Percentiles rank a stretch among this genome's conserved stretches.
These are phyloP conservation scores for Allium sativum DNA, from an alignment of 106 monocot species.

Conservation along the genomic window DNA sequence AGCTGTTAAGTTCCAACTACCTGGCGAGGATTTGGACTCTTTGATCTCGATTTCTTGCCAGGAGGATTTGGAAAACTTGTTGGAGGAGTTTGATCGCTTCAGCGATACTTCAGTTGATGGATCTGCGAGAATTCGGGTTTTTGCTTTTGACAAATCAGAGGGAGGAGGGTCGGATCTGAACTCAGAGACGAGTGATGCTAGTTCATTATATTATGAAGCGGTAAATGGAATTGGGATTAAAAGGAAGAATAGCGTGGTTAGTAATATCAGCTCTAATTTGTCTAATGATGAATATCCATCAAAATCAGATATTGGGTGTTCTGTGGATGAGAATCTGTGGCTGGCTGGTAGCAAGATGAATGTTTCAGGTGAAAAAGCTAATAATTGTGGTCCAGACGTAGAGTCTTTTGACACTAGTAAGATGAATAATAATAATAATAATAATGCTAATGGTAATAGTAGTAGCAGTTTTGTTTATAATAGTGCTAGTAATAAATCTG, in stretches of 20 bases:
- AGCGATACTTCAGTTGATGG: slow-evolving; percentile 18
- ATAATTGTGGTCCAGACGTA: background rate
- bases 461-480: background rate
- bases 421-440: slow-evolving; percentile 13
- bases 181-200: background rate
- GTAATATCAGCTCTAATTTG: slow-evolving; percentile 3
- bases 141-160: slow-evolving; percentile 28
- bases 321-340: background rate
- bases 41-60: slow-evolving; percentile 64
- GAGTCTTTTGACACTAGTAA: slow-evolving; percentile 16
- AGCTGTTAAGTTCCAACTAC: slow-evolving; percentile 72
- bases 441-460: slow-evolving; percentile 6
- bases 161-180: slow-evolving; percentile 5
- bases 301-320: background rate
- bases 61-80: slow-evolving; percentile 93
- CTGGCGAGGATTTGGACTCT: slow-evolving; percentile 80
- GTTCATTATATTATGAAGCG: slow-evolving; percentile 36
- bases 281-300: background rate
- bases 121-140: slow-evolving; percentile 57
- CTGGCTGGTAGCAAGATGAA: too few species aligned
- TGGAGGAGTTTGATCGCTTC: slow-evolving; percentile 89
- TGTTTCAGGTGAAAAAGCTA: background rate
- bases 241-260: slow-evolving; percentile 21
- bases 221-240: slow-evolving; percentile 22
- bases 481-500: background rate